phyloP scores from a whole-genome alignment of 768 basidiomycete species.

The Phylloporus sp. region DNA sequence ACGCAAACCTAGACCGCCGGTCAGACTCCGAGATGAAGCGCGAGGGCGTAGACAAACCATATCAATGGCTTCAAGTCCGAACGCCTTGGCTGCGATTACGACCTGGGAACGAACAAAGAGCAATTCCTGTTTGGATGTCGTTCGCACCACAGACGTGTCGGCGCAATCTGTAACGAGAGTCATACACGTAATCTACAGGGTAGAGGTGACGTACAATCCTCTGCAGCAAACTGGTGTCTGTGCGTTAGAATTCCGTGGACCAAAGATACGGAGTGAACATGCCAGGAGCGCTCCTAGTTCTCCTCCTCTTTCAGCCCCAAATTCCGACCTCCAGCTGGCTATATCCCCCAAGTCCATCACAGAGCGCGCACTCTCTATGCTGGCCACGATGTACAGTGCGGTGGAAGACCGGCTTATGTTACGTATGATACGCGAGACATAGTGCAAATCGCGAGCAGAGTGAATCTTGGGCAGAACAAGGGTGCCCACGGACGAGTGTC shows the following conservation, averaged over 20 bases:
- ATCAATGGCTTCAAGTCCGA: slow-evolving; percentile 80
- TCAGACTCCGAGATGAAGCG: slow-evolving; percentile 1
- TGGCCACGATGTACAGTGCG: slow-evolving; percentile 64
- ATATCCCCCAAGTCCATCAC: slow-evolving; percentile 66
- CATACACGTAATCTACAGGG: neutral
- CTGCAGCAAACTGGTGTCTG: slow-evolving; percentile 75
- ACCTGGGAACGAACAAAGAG: slow-evolving; percentile 80
- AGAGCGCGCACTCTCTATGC: slow-evolving; percentile 78
- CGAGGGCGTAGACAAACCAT: slow-evolving; percentile 54
- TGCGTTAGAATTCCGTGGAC: neutral
- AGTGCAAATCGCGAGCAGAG: slow-evolving; percentile 57
- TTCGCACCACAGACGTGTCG: slow-evolving; percentile 76
- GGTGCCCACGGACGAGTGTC: slow-evolving; percentile 46
- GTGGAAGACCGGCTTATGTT: slow-evolving; percentile 22
- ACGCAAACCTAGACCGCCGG: slow-evolving; percentile 63
- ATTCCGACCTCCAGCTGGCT: slow-evolving; percentile 58
- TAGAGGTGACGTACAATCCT: slow-evolving; percentile 66
- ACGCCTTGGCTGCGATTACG: slow-evolving; percentile 78
- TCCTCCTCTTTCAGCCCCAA: slow-evolving; percentile 44
- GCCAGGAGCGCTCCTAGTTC: slow-evolving; percentile 59
- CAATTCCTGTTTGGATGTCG: slow-evolving; percentile 68
- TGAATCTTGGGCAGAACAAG: slow-evolving; percentile 87
- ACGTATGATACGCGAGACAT: slow-evolving; percentile 43
- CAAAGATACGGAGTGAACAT: neutral
- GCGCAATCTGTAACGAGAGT: slow-evolving; percentile 67